phyloP scores from a whole-genome alignment of 257 asterid species.

The Cynanchum wilfordii region DNA sequence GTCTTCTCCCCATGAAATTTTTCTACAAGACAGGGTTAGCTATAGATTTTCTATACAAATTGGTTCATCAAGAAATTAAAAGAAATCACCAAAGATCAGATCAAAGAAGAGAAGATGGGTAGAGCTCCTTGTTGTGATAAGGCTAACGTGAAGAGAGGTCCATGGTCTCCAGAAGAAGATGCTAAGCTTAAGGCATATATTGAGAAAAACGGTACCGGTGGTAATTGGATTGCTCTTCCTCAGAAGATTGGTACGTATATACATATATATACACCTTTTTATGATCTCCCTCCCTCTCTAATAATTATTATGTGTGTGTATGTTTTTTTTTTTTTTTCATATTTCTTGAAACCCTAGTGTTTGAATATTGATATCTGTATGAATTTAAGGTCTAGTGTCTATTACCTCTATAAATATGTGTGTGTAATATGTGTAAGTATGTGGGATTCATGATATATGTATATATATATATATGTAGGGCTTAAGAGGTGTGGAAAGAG shows the following conservation, averaged over 20 bases:
- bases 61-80: not conserved
- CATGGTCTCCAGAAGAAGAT: constrained; percentile 98
- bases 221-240: constrained; percentile 99
- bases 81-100: not conserved
- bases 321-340: not conserved
- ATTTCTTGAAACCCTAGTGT: not conserved
- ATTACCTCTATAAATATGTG: not conserved
- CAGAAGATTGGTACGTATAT: constrained; percentile 68
- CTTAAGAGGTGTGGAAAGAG: constrained; percentile 97
- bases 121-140: constrained; percentile 99
- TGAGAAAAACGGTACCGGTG: constrained; percentile 73
- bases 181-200: constrained; percentile 79
- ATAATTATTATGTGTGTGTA: no score
- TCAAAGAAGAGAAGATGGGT: constrained; percentile 46
- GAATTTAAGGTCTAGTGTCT: not conserved
- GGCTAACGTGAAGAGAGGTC: constrained; percentile 87
- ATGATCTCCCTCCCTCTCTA: not conserved
- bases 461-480: constrained; percentile 32
- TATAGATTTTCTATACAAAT: not conserved
- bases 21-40: not conserved
- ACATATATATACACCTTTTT: no score
- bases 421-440: no score
- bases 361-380: no score
- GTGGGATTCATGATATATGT: no score
- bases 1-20: constrained; percentile 53